These are phyloP conservation scores for Phalaenopsis aphrodite DNA, from an alignment of 106 monocot species.

Conservation along the genomic window DNA sequence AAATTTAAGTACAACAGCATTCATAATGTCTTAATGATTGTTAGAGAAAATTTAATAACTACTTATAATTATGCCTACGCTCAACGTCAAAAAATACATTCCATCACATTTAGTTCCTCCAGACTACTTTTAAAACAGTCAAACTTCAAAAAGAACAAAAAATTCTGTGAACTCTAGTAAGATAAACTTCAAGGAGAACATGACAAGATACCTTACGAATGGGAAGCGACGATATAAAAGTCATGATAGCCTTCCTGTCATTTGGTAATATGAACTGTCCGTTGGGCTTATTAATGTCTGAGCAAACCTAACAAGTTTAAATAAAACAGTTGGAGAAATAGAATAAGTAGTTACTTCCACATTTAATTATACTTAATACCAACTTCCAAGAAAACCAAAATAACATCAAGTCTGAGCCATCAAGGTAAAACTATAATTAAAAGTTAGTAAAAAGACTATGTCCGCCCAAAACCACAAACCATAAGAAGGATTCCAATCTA, in stretches of 20 bases:
- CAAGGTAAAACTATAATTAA: not conserved
- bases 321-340: not conserved
- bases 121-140: not conserved
- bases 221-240: slow-evolving; percentile 90
- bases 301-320: slow-evolving; percentile 65
- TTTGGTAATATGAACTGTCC: slow-evolving; percentile 90
- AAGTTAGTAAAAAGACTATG: not conserved
- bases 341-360: not conserved
- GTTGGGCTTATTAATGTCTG: slow-evolving; percentile 98
- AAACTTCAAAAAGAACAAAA: not conserved
- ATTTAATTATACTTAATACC: not conserved
- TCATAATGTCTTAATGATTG: not conserved
- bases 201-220: slow-evolving; percentile 65
- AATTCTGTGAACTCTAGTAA: slow-evolving; percentile 5
- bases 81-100: not conserved
- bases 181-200: slow-evolving; percentile 10
- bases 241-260: slow-evolving; percentile 55
- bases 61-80: not conserved
- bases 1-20: not conserved
- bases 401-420: not conserved
- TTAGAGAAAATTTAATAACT: not conserved
- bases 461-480: too few relatives aligned
- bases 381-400: not conserved
- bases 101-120: not conserved
- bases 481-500: too few relatives aligned